A percentile compares a stretch with the other conserved stretches of the same genome.
These are phyloP conservation scores for Lachancea nothofagi DNA, from an alignment of 805 yeast genomes.

Conservation along the genomic window DNA sequence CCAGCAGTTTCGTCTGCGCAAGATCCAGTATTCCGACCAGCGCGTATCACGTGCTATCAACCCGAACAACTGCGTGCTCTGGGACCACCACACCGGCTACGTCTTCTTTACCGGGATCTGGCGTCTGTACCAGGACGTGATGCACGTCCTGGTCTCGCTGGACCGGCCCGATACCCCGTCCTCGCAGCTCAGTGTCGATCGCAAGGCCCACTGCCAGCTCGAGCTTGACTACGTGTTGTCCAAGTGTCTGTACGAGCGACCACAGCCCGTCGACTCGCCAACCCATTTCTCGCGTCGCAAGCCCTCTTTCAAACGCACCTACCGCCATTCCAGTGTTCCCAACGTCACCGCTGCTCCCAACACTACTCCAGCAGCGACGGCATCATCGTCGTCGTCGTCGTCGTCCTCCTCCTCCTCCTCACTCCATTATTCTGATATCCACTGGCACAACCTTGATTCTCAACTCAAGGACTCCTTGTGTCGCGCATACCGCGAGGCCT, in stretches of 20 bases:
- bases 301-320: slow-evolving; percentile 1
- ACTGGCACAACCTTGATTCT: slow-evolving; percentile 28
- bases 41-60: slow-evolving; percentile 20
- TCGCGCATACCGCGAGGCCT: slow-evolving; percentile 10
- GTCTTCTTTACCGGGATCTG: slow-evolving; percentile 86
- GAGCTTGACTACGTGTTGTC: slow-evolving; percentile 12
- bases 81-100: slow-evolving; percentile 82
- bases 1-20: slow-evolving; percentile 29
- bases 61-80: slow-evolving; percentile 63
- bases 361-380: neutral
- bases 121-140: slow-evolving; percentile 46
- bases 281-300: slow-evolving; percentile 6
- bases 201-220: slow-evolving; percentile 11
- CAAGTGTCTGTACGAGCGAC: slow-evolving; percentile 10
- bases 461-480: slow-evolving; percentile 15
- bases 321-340: slow-evolving; percentile 4
- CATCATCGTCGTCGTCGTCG: neutral
- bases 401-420: slow-evolving; percentile 8
- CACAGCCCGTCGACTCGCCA: slow-evolving; percentile 4
- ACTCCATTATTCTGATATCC: slow-evolving; percentile 27
- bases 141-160: slow-evolving; percentile 24
- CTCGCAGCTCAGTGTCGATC: slow-evolving; percentile 3
- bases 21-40: slow-evolving; percentile 17
- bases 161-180: slow-evolving; percentile 8
- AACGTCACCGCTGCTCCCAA: neutral